phyloP scores from a whole-genome alignment of 371 early-diverging fungal genomes.

The Mortierella sp. region DNA sequence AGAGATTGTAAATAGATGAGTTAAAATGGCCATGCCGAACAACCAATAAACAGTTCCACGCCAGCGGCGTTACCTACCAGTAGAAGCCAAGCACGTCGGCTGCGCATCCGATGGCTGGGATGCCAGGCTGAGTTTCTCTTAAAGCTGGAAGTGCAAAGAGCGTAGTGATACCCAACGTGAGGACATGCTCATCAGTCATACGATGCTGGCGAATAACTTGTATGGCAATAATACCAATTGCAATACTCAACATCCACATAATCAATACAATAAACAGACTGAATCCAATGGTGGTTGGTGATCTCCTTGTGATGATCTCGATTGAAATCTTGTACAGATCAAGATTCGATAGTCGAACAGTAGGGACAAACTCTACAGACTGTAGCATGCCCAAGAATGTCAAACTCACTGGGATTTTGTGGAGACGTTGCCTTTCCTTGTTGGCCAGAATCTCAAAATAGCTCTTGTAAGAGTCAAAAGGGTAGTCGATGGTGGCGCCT shows the following conservation, averaged over 20 bases:
- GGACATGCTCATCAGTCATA: constrained; percentile 46
- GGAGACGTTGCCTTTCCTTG: constrained; percentile 43
- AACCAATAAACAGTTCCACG: not conserved
- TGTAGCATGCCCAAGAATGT: constrained; percentile 51
- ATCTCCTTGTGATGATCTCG: constrained; percentile 30
- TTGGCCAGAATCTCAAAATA: constrained; percentile 53
- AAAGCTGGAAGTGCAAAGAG: constrained; percentile 47
- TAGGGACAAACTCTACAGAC: constrained; percentile 47
- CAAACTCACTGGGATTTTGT: constrained; percentile 47
- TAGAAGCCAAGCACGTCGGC: constrained; percentile 58
- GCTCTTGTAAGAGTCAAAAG: constrained; percentile 50
- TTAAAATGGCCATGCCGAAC: not conserved
- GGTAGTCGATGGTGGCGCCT: constrained; percentile 56
- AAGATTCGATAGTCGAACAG: constrained; percentile 18
- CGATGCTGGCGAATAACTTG: constrained; percentile 42
- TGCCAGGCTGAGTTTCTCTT: constrained; percentile 61
- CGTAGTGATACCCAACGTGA: constrained; percentile 57
- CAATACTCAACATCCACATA: constrained; percentile 61
- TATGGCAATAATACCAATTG: constrained; percentile 52
- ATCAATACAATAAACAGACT: constrained; percentile 56
- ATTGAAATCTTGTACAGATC: constrained; percentile 51
- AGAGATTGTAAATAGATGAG: not conserved
- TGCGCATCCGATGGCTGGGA: constrained; percentile 62
- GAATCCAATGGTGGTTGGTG: constrained; percentile 54
- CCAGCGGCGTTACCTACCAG: constrained; percentile 19